Conservation (phyloP, 2,329 filamentous ascomycete species). For the Sporothrix globosa region DNA sequence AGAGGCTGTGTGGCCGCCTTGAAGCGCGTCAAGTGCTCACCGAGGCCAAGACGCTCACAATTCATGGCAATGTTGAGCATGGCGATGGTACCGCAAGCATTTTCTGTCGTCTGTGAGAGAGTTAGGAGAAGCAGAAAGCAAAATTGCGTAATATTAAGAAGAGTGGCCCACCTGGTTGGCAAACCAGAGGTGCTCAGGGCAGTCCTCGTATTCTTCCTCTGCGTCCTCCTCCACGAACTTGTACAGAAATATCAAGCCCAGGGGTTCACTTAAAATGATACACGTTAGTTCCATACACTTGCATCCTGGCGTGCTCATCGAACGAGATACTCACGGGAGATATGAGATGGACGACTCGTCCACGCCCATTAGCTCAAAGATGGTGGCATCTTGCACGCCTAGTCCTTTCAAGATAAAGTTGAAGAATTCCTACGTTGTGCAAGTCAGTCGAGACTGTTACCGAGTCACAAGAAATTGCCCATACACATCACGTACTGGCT, state of each 20-base stretch:
- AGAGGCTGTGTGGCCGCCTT: conserved; percentile 71
- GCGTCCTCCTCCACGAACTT: conserved; percentile 63
- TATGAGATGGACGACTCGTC: conserved; percentile 66
- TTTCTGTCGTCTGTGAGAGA: conserved; percentile 66
- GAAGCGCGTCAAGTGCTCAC: conserved; percentile 70
- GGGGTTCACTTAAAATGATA: conserved; percentile 60
- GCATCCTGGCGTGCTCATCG: too few relatives aligned
- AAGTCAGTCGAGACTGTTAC: conserved; percentile 36
- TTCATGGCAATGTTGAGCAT: conserved; percentile 95
- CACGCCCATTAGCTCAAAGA: conserved; percentile 75
- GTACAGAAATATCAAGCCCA: conserved; percentile 90
- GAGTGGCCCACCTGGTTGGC: conserved; percentile 73
- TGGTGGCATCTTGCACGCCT: conserved; percentile 71
- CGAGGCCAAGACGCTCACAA: conserved; percentile 65
- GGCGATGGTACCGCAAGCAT: conserved; percentile 90
- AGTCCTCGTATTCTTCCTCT: conserved; percentile 57
- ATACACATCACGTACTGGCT: conserved; percentile 64
- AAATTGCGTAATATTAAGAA: background rate
- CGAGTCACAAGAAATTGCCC: too few relatives aligned
- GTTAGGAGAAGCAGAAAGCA: background rate
- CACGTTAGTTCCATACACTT: conserved; percentile 34
- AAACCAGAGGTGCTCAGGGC: conserved; percentile 76
- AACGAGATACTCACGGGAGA: conserved; percentile 57
- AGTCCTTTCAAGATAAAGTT: conserved; percentile 80
- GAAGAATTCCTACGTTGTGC: conserved; percentile 69